Evolutionary conservation across 1,284 basidiomycete species (phyloP).

Genomic region (Leccinum pachyderme): DNA sequence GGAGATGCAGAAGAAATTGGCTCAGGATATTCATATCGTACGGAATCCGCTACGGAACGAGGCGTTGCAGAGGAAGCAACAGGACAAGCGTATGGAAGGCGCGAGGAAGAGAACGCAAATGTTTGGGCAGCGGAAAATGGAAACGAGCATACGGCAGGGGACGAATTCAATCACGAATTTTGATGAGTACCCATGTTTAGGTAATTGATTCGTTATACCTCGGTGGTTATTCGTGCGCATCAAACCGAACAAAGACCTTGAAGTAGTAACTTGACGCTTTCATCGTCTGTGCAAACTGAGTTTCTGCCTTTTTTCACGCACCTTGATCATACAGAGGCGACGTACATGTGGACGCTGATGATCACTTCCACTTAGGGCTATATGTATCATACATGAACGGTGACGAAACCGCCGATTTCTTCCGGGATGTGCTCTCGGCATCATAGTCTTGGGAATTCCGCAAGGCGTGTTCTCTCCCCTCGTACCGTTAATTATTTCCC

Average conservation of each 20-base stretch:
- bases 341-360: neutral
- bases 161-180: conserved; percentile 50
- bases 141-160: conserved; percentile 25
- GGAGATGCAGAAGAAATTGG: conserved; percentile 41
- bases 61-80: conserved; percentile 64
- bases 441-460: neutral
- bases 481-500: neutral
- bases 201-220: conserved; percentile 5
- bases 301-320: neutral
- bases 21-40: conserved; percentile 40
- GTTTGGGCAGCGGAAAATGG: conserved; percentile 14
- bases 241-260: too few species aligned
- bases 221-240: neutral
- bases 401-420: neutral
- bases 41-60: conserved; percentile 49
- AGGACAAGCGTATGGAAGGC: conserved; percentile 58
- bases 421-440: too few species aligned
- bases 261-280: neutral
- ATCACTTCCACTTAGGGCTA: neutral
- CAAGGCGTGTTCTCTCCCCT: neutral
- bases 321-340: neutral
- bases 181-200: conserved; percentile 21
- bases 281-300: neutral
- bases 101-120: conserved; percentile 7
- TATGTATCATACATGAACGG: neutral